phyloP scores from a whole-genome alignment of 805 yeast species.

The Zygoascus tannicola region DNA sequence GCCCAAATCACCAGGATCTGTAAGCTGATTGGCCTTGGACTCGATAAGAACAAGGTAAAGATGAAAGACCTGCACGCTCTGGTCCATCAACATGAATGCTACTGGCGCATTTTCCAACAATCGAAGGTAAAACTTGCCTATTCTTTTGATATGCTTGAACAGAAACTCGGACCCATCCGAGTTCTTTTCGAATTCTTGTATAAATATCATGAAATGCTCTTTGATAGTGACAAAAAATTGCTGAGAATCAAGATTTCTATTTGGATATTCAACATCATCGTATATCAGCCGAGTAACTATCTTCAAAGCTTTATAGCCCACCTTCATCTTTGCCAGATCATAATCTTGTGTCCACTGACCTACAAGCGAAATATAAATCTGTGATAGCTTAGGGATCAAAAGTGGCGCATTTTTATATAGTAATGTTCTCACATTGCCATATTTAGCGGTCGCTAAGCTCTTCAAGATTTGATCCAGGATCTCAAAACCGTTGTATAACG shows the following conservation, averaged over 20 bases:
- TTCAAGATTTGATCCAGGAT: constrained; percentile 75
- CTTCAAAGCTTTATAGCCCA: constrained; percentile 72
- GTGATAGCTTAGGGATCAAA: constrained; percentile 49
- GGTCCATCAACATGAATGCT: constrained; percentile 59
- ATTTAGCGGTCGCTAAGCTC: constrained; percentile 60
- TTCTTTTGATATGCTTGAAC: constrained; percentile 65
- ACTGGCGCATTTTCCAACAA: constrained; percentile 55
- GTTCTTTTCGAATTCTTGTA: constrained; percentile 40
- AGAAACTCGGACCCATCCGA: constrained; percentile 31
- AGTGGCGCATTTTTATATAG: constrained; percentile 64
- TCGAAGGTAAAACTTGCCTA: constrained; percentile 62
- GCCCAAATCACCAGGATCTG: background rate
- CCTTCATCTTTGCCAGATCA: constrained; percentile 50
- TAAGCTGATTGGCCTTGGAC: constrained; percentile 44
- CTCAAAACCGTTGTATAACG: constrained; percentile 50
- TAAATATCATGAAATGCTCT: constrained; percentile 49
- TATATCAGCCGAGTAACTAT: constrained; percentile 61
- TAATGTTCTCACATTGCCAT: constrained; percentile 74
- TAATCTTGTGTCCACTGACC: constrained; percentile 42
- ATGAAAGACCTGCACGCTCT: constrained; percentile 50
- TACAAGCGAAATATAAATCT: constrained; percentile 50
- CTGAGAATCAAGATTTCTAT: constrained; percentile 45
- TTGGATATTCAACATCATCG: constrained; percentile 67
- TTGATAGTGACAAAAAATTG: constrained; percentile 53
- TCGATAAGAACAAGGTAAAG: constrained; percentile 53